These are phyloP conservation scores for Uronychia setigera DNA, from an alignment of 73 alveolate genomes.

Conservation along the genomic window DNA sequence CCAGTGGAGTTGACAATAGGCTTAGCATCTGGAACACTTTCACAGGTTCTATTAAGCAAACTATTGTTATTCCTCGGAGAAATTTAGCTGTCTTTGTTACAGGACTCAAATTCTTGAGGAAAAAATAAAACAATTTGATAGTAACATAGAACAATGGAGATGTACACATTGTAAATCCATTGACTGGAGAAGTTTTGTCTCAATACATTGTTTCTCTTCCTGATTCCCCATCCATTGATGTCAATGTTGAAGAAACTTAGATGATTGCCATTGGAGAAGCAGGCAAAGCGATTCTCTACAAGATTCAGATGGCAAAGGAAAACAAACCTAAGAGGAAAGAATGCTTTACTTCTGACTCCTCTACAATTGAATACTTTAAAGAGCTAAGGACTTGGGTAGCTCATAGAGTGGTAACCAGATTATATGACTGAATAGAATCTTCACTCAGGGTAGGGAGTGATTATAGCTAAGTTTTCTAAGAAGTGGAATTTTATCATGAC, in stretches of 20 bases:
- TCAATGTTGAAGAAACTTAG: conserved; percentile 4
- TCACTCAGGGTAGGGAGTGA: conserved; percentile 19
- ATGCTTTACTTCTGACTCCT: not conserved
- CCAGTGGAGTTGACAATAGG: conserved; percentile 56
- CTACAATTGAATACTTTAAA: conserved; percentile 6
- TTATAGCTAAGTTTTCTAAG: conserved; percentile 34
- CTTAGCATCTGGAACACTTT: conserved; percentile 41
- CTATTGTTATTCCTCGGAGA: conserved; percentile 21
- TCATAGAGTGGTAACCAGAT: conserved; percentile 29
- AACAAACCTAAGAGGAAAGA: not conserved
- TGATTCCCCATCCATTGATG: conserved; percentile 31
- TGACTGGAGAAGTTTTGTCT: conserved; percentile 15
- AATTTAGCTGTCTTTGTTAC: conserved; percentile 23
- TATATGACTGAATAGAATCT: conserved; percentile 10
- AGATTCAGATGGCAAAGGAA: not conserved
- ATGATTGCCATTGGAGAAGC: conserved; percentile 44
- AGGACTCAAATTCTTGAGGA: conserved; percentile 31
- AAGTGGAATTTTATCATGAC: conserved; percentile 18
- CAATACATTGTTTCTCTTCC: conserved; percentile 9
- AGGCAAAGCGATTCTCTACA: conserved; percentile 12
- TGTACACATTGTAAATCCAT: conserved; percentile 44
- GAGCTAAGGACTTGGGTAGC: conserved; percentile 18
- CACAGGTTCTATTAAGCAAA: conserved; percentile 37
- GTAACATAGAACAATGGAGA: conserved; percentile 43
- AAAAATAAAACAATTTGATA: conserved; percentile 12